Percentiles rank a stretch among this genome's conserved stretches.
Conservation (phyloP, 2,329 filamentous ascomycete species). For the Diaporthe citriasiana region DNA sequence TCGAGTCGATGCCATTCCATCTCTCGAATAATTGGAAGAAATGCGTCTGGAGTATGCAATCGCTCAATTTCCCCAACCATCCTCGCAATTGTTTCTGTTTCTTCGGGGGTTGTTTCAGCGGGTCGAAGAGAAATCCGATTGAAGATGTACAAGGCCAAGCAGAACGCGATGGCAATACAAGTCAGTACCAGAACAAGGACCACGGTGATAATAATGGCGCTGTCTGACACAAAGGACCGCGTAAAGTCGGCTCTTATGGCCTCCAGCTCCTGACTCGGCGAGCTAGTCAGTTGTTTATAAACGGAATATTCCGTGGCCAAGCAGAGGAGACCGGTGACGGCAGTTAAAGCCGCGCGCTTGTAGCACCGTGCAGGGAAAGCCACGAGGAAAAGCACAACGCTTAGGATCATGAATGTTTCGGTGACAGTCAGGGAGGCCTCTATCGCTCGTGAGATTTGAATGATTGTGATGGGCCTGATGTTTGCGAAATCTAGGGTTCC, state of each 20-base stretch:
- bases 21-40: neutral
- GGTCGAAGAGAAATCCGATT: no score
- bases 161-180: neutral
- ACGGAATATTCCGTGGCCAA: neutral
- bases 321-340: neutral
- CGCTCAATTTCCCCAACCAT: neutral
- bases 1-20: neutral
- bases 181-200: neutral
- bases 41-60: neutral
- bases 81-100: neutral
- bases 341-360: neutral
- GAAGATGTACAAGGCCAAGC: neutral
- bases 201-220: neutral
- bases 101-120: neutral
- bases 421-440: neutral
- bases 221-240: neutral
- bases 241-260: neutral
- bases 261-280: neutral
- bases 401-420: neutral
- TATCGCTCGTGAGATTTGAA: neutral
- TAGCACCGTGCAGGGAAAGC: neutral
- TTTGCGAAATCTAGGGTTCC: neutral
- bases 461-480: neutral
- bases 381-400: neutral
- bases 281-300: neutral